Evolutionary conservation across 2,329 filamentous ascomycete genomes (phyloP), one percentile per base, ranked within the genome.

Genomic region (Colletotrichum sp.): DNA sequence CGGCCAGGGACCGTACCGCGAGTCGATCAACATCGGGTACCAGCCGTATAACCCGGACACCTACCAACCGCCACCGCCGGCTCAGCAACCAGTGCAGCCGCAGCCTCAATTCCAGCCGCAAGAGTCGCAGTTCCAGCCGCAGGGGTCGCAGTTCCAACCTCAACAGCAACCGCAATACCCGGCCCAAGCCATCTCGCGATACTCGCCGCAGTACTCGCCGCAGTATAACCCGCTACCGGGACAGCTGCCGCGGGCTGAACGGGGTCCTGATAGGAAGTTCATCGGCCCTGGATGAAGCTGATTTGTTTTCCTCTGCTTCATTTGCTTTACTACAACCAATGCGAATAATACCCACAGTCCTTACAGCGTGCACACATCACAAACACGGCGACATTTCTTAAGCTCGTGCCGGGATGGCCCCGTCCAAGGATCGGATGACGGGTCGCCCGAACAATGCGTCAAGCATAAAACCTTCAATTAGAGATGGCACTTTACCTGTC

Each of bases 261-360:
- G 72, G 26, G 75, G 66, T 14, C 61, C 77, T 10, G 75, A 77
- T 3, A 75, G 77, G 18, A 69, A 75, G 12, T 78, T 69, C 34
- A 55, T 76, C 8, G 74, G 69, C 5, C 64, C 48, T 3, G 28
- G 43, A 64, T 21, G 34, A 64, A 48, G 18, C 39, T 43, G 39
- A n/a, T n/a, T n/a, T n/a, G n/a, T n/a, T n/a, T n/a, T n/a, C n/a
- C n/a, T n/a, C n/a, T n/a, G n/a, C n/a, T n/a, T n/a, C n/a, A n/a
- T n/a, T n/a, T n/a, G n/a, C n/a, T n/a, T n/a, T n/a, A n/a, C n/a
- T n/a, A n/a, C n/a, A n/a, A n/a, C 13, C 26, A 32, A 26, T 7
- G 26, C 28, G 14, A 55, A 57, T 30, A 34, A 68, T 21, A 39
- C 21, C 39, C 21, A 68, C 66, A 24, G 32, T 68, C 66, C 26